Evolutionary conservation across 2,329 filamentous ascomycete species (phyloP), one percentile per base, ranked within the genome.

Genomic region (Nothomitra cinnamomea): DNA sequence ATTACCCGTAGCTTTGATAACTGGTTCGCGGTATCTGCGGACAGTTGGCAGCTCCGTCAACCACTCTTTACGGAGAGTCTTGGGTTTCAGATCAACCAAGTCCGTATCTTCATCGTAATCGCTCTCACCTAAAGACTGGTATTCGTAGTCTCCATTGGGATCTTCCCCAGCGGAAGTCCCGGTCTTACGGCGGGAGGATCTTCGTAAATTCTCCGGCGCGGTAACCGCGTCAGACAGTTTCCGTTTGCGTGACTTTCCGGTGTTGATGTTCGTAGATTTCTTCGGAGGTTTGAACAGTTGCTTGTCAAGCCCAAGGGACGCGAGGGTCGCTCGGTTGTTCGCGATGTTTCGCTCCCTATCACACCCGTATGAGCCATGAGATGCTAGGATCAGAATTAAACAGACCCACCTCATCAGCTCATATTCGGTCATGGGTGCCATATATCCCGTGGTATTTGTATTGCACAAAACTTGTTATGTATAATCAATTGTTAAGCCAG

Each of bases 291-390:
- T 19, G 24, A 49, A 17, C 24, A 32, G n/a, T 10, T 49, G 45
- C 7, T 32, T 35, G 17, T 49, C 45, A 35, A 49, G 45, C 3
- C 45, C 45, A 35, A 49, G 45, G 15, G 45, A 49, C 21, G 45
- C 45, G 45, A 49, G 45, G 19, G 45, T 49, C 12, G 45, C 45
- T 7, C 45, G 45, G 24, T 49, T 49, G 45, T 49, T 49, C 45
- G 45, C 45, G 15, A 49, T 49, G 45, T 49, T 49, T 2, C 45
- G 45, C 24, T 49, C 45, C 45, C 45, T 49, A 32, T 24, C 45
- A 32, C 5, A 4, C 8, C 4, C 22, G n/a, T 5, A 24, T 47
- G 43, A 47, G 43, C 43, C 3, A 47, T 13, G n/a, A 5, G 17
- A n/a, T 6, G 13, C 7, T 3, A n/a, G 4, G 25, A 22, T 13